Percentiles rank a stretch among this genome's conserved stretches.
Conservation (phyloP, 768 basidiomycete genomes). For the Naematelia aurantialba region DNA sequence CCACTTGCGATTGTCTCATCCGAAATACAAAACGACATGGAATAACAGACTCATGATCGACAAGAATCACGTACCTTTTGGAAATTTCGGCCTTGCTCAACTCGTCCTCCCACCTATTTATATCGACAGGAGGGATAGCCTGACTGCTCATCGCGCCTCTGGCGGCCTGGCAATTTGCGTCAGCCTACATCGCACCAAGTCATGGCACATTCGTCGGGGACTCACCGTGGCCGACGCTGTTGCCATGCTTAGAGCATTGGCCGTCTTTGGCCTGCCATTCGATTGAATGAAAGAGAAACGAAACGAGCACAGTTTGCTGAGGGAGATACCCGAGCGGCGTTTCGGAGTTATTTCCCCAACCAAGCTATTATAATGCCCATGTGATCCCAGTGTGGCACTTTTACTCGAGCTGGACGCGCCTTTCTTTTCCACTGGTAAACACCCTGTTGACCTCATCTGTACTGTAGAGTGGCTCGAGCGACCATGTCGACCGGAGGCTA, state of each 20-base stretch:
- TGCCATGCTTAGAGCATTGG: background rate
- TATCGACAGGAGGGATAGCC: slow-evolving; percentile 7
- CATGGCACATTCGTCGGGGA: background rate
- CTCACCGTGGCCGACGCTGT: background rate
- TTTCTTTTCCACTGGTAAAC: background rate
- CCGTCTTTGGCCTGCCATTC: background rate
- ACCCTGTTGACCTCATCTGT: background rate
- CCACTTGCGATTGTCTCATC: slow-evolving; percentile 69
- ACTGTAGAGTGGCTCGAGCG: too few relatives aligned
- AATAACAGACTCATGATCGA: background rate
- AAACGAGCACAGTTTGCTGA: background rate
- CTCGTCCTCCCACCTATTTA: slow-evolving; percentile 65
- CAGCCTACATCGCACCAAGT: too few relatives aligned
- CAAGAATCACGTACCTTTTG: slow-evolving; percentile 70
- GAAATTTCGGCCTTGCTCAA: slow-evolving; percentile 76
- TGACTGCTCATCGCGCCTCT: background rate
- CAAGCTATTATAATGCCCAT: background rate
- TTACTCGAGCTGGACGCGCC: background rate
- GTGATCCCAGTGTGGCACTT: background rate
- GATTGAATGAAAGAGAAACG: background rate
- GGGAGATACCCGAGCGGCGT: background rate
- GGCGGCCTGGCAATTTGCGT: background rate
- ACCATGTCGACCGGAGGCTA: slow-evolving; percentile 20
- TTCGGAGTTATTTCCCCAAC: background rate
- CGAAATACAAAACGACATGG: slow-evolving; percentile 14